Evolutionary conservation across 2,329 filamentous ascomycete genomes (phyloP).

Genomic region (Amesomyces nigricolor): DNA sequence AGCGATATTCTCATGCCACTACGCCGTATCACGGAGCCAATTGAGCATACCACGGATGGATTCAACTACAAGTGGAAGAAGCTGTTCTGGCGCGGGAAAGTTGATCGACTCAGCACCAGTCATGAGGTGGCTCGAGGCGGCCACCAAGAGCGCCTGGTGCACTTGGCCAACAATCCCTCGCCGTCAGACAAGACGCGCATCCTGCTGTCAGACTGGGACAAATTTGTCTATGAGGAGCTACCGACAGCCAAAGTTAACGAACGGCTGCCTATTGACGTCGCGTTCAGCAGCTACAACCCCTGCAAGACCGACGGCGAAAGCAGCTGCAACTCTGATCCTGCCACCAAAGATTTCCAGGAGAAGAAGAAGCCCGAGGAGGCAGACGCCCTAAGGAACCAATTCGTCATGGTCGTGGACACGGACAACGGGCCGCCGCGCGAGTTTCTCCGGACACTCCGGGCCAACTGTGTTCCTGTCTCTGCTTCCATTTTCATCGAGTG

Average conservation of each 20-base stretch:
- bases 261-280: slow-evolving; percentile 50
- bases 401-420: slow-evolving; percentile 67
- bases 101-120: slow-evolving; percentile 47
- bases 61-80: slow-evolving; percentile 59
- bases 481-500: slow-evolving; percentile 70
- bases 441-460: slow-evolving; percentile 60
- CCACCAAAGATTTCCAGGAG: slow-evolving; percentile 47
- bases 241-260: slow-evolving; percentile 48
- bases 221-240: slow-evolving; percentile 53
- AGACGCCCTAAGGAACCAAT: slow-evolving; percentile 59
- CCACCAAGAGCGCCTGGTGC: slow-evolving; percentile 65
- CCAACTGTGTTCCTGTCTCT: slow-evolving; percentile 63
- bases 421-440: slow-evolving; percentile 57
- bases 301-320: slow-evolving; percentile 41
- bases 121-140: slow-evolving; percentile 57
- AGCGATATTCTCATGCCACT: slow-evolving; percentile 71
- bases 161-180: slow-evolving; percentile 58
- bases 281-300: slow-evolving; percentile 52
- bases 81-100: slow-evolving; percentile 71
- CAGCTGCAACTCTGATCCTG: slow-evolving; percentile 38
- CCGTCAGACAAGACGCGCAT: slow-evolving; percentile 45
- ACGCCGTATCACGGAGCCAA: slow-evolving; percentile 38
- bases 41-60: slow-evolving; percentile 43
- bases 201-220: slow-evolving; percentile 44
- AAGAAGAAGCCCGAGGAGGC: slow-evolving; percentile 34